phyloP scores from a whole-genome alignment of 2,329 filamentous ascomycete species.

The Tolypocladium ovalisporum region DNA sequence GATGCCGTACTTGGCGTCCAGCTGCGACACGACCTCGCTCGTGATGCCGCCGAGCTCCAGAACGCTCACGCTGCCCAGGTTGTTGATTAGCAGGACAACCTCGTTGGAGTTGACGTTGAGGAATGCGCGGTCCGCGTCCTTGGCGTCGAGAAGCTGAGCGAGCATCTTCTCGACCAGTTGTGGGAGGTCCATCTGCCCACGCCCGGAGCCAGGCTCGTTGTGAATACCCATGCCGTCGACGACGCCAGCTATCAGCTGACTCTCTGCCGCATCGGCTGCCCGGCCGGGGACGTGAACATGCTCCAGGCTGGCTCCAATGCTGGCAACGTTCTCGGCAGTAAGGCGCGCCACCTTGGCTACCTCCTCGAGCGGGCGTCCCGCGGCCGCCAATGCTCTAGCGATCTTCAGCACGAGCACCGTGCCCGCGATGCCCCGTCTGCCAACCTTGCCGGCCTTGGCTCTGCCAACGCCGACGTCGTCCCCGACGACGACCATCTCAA shows the following conservation, averaged over 20 bases:
- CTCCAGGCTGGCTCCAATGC: slow-evolving; percentile 73
- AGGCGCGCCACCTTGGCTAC: slow-evolving; percentile 63
- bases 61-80: slow-evolving; percentile 62
- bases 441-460: slow-evolving; percentile 78
- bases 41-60: slow-evolving; percentile 65
- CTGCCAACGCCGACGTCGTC: slow-evolving; percentile 88
- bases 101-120: slow-evolving; percentile 50
- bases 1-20: slow-evolving; percentile 45
- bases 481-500: slow-evolving; percentile 84
- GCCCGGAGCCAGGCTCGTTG: slow-evolving; percentile 52
- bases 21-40: slow-evolving; percentile 54
- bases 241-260: slow-evolving; percentile 35
- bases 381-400: slow-evolving; percentile 68
- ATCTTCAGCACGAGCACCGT: slow-evolving; percentile 90
- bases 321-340: slow-evolving; percentile 66
- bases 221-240: slow-evolving; percentile 71
- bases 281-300: slow-evolving; percentile 92
- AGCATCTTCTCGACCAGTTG: slow-evolving; percentile 55
- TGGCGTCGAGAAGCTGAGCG: slow-evolving; percentile 52
- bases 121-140: slow-evolving; percentile 62
- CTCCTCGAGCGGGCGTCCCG: slow-evolving; percentile 55
- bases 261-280: slow-evolving; percentile 40
- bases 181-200: slow-evolving; percentile 39
- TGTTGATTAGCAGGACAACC: slow-evolving; percentile 62
- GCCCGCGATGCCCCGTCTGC: slow-evolving; percentile 79